Conservation (phyloP, 371 early-diverging fungal species). For the Scutellospora calospora region DNA sequence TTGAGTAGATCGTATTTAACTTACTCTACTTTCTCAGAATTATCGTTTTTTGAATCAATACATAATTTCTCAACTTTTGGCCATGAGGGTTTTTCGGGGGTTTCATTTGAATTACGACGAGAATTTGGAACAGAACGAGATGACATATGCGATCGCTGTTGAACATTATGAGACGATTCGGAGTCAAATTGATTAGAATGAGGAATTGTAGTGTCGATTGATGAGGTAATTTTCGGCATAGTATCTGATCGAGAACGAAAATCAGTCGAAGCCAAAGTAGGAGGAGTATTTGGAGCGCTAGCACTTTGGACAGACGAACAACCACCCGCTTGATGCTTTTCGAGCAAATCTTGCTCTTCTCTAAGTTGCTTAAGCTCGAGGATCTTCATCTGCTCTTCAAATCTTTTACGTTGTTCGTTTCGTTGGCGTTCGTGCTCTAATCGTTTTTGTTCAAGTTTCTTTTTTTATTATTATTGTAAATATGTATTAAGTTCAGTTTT, state of each 20-base stretch:
- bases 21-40: slow-evolving; percentile 21
- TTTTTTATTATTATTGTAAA: neutral
- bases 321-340: slow-evolving; percentile 33
- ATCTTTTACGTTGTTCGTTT: slow-evolving; percentile 50
- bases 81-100: slow-evolving; percentile 44
- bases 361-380: slow-evolving; percentile 53
- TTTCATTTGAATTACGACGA: slow-evolving; percentile 52
- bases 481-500: neutral
- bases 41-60: slow-evolving; percentile 42
- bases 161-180: slow-evolving; percentile 14
- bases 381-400: slow-evolving; percentile 57
- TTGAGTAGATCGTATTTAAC: neutral
- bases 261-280: slow-evolving; percentile 18
- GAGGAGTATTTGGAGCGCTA: slow-evolving; percentile 28
- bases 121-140: slow-evolving; percentile 55
- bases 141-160: neutral
- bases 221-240: slow-evolving; percentile 21
- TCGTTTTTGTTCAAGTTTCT: slow-evolving; percentile 54
- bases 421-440: slow-evolving; percentile 56
- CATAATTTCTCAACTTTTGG: slow-evolving; percentile 43
- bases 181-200: neutral
- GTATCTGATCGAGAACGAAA: slow-evolving; percentile 40
- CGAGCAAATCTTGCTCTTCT: slow-evolving; percentile 54
- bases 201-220: neutral
- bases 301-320: neutral